Base-by-base conservation (phyloP, 1,139 yeast genomes). In the Lodderomyces theae region DNA sequence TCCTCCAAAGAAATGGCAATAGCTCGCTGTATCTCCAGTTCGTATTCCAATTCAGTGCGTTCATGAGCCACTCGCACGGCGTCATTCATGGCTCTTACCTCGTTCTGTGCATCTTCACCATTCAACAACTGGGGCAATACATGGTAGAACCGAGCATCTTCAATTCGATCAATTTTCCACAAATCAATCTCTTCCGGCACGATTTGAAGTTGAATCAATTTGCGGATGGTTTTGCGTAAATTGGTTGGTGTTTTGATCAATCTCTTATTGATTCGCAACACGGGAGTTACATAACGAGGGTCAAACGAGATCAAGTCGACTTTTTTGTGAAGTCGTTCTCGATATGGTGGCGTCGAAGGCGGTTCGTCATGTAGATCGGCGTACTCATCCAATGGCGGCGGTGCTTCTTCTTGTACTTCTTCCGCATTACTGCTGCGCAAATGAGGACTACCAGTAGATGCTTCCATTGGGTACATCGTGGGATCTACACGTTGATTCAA, bases 241-340 rank as follows among this genome's bases (percentile, higher is more conserved):
- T 60, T 60, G 6, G 43, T 45, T 10, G 63, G 62, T 25, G 60
- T 57, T 31, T 53, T 56, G 15, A 69, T 58, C 26, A 69, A 46
- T 4, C 57, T 43, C 15, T 63, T 54, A 47, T 70, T 71, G 29
- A 69, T 60, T 30, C 76, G 52, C 12, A 70, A 53, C 6, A 68
- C 63, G 0, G 76, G 76, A 3, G 46, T 39, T 1, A 60, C 48
- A 43, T 62, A 69, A 30, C 76, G 48, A 5, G 72, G 67, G 51
- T 71, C 76, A 51, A 64, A 70, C 5, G 74, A 68, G 15, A 71
- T 47, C 26, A 69, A 49, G 44, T 71, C 77, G 12, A 63, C 54
- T 40, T 56, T 54, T 35, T 58, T 57, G 43, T 70, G 73, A 29
- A 71, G 61, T 9, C 53, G 54, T 17, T 63, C 70, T 29, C 62